phyloP scores from a whole-genome alignment of 1,284 basidiomycete genomes.

The Naganishia albida region DNA sequence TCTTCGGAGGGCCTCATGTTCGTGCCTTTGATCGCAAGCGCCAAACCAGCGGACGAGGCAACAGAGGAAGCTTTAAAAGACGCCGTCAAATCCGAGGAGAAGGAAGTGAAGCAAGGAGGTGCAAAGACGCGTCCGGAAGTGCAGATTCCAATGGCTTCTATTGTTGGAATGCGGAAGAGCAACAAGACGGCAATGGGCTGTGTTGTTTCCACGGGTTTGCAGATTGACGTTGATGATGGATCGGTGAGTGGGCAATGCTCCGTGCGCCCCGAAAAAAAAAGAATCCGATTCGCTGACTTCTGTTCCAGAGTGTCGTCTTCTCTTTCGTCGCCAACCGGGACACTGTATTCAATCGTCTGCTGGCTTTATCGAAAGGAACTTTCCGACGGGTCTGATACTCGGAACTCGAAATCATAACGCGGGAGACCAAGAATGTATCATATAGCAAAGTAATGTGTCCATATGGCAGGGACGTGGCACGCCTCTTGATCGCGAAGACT shows the following conservation, averaged over 20 bases:
- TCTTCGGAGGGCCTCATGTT: constrained; percentile 25
- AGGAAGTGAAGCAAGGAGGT: background rate
- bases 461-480: no score
- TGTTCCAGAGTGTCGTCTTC: constrained; percentile 5
- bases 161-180: constrained; percentile 26
- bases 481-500: no score
- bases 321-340: constrained; percentile 12
- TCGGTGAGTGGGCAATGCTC: constrained; percentile 10
- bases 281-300: background rate
- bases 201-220: constrained; percentile 19
- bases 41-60: background rate
- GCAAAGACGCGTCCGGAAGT: constrained; percentile 14
- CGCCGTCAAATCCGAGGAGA: background rate
- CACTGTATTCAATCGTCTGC: constrained; percentile 55
- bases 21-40: constrained; percentile 17
- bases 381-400: constrained; percentile 9
- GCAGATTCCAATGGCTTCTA: constrained; percentile 21
- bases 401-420: no score
- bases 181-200: constrained; percentile 25
- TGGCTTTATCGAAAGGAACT: constrained; percentile 23
- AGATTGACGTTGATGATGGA: constrained; percentile 22
- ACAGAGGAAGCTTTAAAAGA: background rate
- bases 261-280: no score
- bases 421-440: no score
- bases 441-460: no score